Percentiles rank a stretch among this genome's conserved stretches.
These are phyloP conservation scores for Podosphaera aphanis DNA, from an alignment of 2,329 filamentous ascomycete genomes.

Conservation along the genomic window DNA sequence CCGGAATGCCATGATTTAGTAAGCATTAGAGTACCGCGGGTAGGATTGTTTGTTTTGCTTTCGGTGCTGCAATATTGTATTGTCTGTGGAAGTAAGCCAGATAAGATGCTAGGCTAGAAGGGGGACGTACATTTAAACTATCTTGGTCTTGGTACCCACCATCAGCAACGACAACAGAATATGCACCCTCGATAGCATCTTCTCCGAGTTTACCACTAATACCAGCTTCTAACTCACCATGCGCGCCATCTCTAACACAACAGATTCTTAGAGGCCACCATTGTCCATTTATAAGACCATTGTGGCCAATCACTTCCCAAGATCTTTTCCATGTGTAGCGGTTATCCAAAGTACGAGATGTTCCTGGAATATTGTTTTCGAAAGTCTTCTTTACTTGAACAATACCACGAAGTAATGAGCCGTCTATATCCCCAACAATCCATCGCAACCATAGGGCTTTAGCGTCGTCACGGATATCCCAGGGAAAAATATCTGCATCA, in stretches of 20 bases:
- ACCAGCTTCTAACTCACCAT: conserved; percentile 24
- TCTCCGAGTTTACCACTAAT: conserved; percentile 22
- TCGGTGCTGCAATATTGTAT: conserved; percentile 29
- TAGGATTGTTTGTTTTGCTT: conserved; percentile 13
- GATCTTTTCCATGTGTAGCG: conserved; percentile 3
- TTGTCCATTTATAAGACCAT: conserved; percentile 17
- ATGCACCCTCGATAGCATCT: conserved; percentile 19
- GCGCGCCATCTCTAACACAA: conserved; percentile 26
- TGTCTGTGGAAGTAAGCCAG: conserved; percentile 10
- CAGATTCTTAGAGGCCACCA: conserved; percentile 30
- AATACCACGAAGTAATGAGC: conserved; percentile 20
- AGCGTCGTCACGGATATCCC: conserved; percentile 24
- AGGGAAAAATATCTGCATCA: conserved; percentile 18
- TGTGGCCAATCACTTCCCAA: conserved; percentile 12
- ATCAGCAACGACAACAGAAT: conserved; percentile 26
- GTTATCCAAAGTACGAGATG: conserved; percentile 3
- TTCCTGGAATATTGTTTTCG: conserved; percentile 4
- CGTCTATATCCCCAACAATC: conserved; percentile 19
- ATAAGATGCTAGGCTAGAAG: neutral
- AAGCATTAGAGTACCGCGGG: conserved; percentile 18
- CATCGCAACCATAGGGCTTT: conserved; percentile 23
- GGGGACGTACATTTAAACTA: conserved; percentile 16
- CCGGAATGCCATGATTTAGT: neutral
- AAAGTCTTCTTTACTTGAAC: conserved; percentile 5
- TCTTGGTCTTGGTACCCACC: conserved; percentile 26